Evolutionary conservation across 108 stramenopile genomes (phyloP).

Genomic region (Fistulifera solaris): DNA sequence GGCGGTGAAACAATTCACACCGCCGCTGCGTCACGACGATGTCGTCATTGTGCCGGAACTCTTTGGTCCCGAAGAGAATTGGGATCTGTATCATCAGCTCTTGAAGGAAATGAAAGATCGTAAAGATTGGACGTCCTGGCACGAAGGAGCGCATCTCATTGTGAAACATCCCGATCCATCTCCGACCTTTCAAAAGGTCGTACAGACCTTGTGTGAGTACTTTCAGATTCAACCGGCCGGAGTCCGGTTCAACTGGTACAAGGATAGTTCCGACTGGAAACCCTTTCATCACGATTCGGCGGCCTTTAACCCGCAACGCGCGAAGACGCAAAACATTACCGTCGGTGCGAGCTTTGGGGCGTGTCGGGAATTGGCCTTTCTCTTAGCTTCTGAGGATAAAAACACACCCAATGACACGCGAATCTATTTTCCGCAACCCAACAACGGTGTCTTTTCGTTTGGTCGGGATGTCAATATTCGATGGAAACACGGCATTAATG

Average conservation of each 20-base stretch:
- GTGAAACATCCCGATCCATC: slow-evolving; percentile 51
- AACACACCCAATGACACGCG: slow-evolving; percentile 3
- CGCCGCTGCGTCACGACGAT: slow-evolving; percentile 70
- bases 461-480: slow-evolving; percentile 78
- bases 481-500: slow-evolving; percentile 83
- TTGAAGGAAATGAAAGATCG: slow-evolving; percentile 61
- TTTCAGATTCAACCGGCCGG: slow-evolving; percentile 53
- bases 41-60: slow-evolving; percentile 83
- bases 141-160: slow-evolving; percentile 81
- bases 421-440: slow-evolving; percentile 83
- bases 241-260: slow-evolving; percentile 84
- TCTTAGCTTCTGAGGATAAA: slow-evolving; percentile 28
- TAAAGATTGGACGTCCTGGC: slow-evolving; percentile 78
- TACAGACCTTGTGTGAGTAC: slow-evolving; percentile 58
- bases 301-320: slow-evolving; percentile 74
- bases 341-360: slow-evolving; percentile 77
- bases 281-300: slow-evolving; percentile 90
- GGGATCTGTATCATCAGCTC: slow-evolving; percentile 67
- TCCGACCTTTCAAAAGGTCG: slow-evolving; percentile 49
- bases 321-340: slow-evolving; percentile 78
- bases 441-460: slow-evolving; percentile 79
- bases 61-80: slow-evolving; percentile 64
- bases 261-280: slow-evolving; percentile 76
- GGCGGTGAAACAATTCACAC: slow-evolving; percentile 9
- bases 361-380: slow-evolving; percentile 70